phyloP scores from a whole-genome alignment of 148 eudicot genomes.

The Polygonum maritimum region DNA sequence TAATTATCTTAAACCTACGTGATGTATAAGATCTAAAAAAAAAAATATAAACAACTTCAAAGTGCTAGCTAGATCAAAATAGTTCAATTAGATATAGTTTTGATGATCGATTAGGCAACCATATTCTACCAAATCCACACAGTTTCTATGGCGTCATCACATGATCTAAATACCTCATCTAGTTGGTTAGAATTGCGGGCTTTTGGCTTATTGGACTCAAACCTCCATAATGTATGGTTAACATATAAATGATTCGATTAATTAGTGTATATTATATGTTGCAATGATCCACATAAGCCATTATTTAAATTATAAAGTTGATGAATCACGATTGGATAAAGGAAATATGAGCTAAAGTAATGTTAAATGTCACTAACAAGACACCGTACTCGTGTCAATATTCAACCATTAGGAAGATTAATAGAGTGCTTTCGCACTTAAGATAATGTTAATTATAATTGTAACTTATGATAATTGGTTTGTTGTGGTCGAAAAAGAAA shows the following conservation, averaged over 20 bases:
- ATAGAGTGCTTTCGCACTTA: neutral
- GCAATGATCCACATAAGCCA: neutral
- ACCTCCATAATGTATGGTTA: neutral
- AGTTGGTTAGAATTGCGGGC: neutral
- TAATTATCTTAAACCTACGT: too few relatives aligned
- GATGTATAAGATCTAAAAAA: too few relatives aligned
- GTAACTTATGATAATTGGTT: neutral
- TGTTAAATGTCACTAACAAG: neutral
- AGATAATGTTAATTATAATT: neutral
- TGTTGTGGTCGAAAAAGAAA: neutral
- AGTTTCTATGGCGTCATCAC: neutral
- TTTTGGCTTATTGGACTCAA: neutral
- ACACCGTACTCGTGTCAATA: neutral
- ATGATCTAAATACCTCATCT: neutral
- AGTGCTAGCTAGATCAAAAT: too few relatives aligned
- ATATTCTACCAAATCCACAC: neutral
- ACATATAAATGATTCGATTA: neutral
- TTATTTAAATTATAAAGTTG: neutral
- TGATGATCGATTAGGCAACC: neutral
- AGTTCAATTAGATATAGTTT: too few relatives aligned
- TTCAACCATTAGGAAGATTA: neutral
- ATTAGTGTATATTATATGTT: slow-evolving; percentile 1
- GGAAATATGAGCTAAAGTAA: neutral
- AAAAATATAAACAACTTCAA: too few relatives aligned
- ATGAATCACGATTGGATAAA: neutral